Evolutionary conservation across 208 protist species (phyloP).

Genomic region (Phytomonas francai): DNA sequence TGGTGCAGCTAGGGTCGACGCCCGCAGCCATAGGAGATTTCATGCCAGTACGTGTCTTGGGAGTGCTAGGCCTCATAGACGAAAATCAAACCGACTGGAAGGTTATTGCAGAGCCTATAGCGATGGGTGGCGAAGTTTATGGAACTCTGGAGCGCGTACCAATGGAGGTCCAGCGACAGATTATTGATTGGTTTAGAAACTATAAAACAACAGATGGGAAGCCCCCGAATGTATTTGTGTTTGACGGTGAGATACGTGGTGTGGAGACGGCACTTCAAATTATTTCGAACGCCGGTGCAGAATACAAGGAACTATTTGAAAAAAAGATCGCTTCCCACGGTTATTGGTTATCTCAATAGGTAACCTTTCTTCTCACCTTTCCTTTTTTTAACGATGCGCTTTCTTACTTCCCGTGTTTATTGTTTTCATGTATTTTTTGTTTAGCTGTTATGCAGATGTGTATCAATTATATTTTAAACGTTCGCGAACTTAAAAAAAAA

Average conservation of each 20-base stretch:
- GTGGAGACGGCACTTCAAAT: constrained; percentile 54
- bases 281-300: constrained; percentile 38
- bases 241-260: constrained; percentile 45
- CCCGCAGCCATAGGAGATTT: constrained; percentile 30
- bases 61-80: constrained; percentile 86
- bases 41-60: constrained; percentile 71
- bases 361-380: constrained; percentile 11
- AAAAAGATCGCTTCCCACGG: constrained; percentile 26
- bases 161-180: constrained; percentile 23
- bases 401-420: neutral
- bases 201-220: constrained; percentile 93
- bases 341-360: constrained; percentile 50
- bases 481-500: too few species aligned
- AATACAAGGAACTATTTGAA: constrained; percentile 48
- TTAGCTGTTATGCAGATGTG: neutral
- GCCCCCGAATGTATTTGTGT: constrained; percentile 80
- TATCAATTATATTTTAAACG: neutral
- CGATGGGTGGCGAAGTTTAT: constrained; percentile 20
- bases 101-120: constrained; percentile 52
- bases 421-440: neutral
- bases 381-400: constrained; percentile 3
- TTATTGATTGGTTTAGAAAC: constrained; percentile 85
- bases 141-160: constrained; percentile 45
- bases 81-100: constrained; percentile 93
- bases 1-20: constrained; percentile 64